Base-by-base conservation (phyloP, 1,284 basidiomycete species). In the Malassezia furfur region DNA sequence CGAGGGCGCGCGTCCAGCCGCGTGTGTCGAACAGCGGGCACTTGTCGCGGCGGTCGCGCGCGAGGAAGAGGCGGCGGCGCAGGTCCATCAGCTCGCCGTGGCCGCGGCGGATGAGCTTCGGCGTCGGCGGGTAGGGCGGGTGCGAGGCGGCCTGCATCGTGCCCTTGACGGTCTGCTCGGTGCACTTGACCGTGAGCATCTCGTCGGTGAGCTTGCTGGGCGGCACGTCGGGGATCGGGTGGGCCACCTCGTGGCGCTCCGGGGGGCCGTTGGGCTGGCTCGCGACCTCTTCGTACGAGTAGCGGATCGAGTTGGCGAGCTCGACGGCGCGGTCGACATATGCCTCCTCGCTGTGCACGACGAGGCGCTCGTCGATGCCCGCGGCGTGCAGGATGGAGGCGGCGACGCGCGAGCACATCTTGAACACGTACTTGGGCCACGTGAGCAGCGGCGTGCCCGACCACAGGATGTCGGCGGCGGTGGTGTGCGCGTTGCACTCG, bases 401-500 rank as follows among this genome's bases (percentile, higher is more conserved):
- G 0, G 79, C 81, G 19, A 83, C 82, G 15, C 83, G 77, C 17
- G 81, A 81, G 52, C 80, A 81, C 81, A 84, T 83, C 68, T 83
- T 84, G 65, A 81, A 77, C 45, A 67, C 60, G 62, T 83, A 79
- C 50, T 78, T 79, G 5, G 82, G 80, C 77, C 78, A 82, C 9
- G 83, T 82, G 48, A 84, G 67, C 34, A 84, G 77, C 25, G 83
- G 82, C 1, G 82, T 83, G 8, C 80, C 81, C 1, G 79, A 77
- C 82, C 82, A 83, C 28, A 84, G 70, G 34, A 83, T 80, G 62
- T 84, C 82, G 14, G 80, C 79, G 7, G 81, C 81, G 12, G 82
- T 80, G 9, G 82, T 84, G 60, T 84, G 82, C 5, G 82, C 82
- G 57, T 81, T 83, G 68, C 82, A 83, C 79, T 84, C 83, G 9